Conservation (phyloP, 2,329 filamentous ascomycete genomes). For the Diaporthe longicolla region DNA sequence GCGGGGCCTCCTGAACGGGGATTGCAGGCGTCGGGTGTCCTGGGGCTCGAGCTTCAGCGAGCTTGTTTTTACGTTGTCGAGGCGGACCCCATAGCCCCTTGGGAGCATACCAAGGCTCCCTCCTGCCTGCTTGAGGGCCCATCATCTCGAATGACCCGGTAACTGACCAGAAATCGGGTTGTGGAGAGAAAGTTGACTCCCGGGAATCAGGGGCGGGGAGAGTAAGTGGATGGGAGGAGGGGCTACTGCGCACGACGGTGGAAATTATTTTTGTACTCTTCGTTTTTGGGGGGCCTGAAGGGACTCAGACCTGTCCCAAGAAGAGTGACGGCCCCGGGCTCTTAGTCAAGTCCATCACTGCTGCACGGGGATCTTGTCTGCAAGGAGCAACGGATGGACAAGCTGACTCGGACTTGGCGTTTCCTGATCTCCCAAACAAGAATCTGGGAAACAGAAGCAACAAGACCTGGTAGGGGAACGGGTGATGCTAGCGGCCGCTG, state of each 20-base stretch:
- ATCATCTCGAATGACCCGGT: conserved; percentile 7
- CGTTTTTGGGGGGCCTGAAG: background rate
- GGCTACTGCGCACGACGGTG: background rate
- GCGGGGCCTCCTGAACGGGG: conserved; percentile 4
- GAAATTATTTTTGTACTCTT: background rate
- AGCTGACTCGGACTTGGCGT: conserved; percentile 14
- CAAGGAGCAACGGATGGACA: conserved; percentile 23
- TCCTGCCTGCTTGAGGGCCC: background rate
- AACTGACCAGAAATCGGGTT: conserved; percentile 14
- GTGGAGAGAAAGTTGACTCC: conserved; percentile 1
- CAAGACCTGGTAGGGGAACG: background rate
- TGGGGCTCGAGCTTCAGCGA: conserved; percentile 9
- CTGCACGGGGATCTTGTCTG: background rate
- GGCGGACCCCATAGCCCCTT: background rate
- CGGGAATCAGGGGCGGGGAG: too few relatives aligned
- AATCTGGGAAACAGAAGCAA: background rate
- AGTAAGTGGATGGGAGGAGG: too few relatives aligned
- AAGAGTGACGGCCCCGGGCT: background rate
- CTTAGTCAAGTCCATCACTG: conserved; percentile 10
- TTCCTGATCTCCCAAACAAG: conserved; percentile 25
- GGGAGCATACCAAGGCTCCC: background rate
- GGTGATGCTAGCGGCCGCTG: background rate
- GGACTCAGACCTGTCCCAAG: background rate
- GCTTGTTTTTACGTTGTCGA: conserved; percentile 1
- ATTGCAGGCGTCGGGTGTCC: conserved; percentile 20